These are phyloP conservation scores for Arthrobotrys iridis DNA, from an alignment of 2,329 filamentous ascomycete species.

Conservation along the genomic window DNA sequence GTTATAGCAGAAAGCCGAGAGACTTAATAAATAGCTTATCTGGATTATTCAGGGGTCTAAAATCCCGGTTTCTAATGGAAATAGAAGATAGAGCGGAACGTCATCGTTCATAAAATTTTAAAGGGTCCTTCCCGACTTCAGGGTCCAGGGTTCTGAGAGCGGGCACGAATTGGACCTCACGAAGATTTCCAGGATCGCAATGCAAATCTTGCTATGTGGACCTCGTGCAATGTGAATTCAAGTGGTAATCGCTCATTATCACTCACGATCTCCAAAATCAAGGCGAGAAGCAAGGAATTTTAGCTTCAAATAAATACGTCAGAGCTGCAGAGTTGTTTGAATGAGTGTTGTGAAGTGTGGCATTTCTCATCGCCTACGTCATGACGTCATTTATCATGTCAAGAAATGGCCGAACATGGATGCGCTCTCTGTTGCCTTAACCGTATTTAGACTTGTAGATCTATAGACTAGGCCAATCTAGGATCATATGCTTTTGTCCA, in stretches of 20 bases:
- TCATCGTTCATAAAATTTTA: not conserved
- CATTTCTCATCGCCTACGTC: conserved; percentile 4
- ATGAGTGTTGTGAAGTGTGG: conserved; percentile 14
- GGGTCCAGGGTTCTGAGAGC: not conserved
- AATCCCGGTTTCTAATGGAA: not conserved
- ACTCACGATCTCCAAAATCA: not conserved
- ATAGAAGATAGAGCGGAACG: not conserved
- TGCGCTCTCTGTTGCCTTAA: not conserved
- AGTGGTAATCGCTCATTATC: not conserved
- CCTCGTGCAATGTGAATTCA: not conserved
- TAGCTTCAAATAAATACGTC: conserved; percentile 7
- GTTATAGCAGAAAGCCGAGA: not conserved
- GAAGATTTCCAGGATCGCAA: not conserved
- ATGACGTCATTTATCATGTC: not conserved
- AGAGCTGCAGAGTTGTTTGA: not conserved
- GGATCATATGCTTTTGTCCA: too few species aligned
- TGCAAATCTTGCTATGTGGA: not conserved
- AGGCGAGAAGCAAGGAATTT: not conserved
- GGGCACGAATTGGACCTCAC: not conserved
- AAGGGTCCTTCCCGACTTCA: not conserved
- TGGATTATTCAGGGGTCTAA: not conserved
- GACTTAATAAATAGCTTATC: not conserved
- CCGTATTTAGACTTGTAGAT: too few species aligned
- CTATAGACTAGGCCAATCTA: too few species aligned
- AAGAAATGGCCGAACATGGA: too few species aligned